These are phyloP conservation scores for Apiospora phragmitis DNA, from an alignment of 2,329 filamentous ascomycete genomes.

Conservation along the genomic window DNA sequence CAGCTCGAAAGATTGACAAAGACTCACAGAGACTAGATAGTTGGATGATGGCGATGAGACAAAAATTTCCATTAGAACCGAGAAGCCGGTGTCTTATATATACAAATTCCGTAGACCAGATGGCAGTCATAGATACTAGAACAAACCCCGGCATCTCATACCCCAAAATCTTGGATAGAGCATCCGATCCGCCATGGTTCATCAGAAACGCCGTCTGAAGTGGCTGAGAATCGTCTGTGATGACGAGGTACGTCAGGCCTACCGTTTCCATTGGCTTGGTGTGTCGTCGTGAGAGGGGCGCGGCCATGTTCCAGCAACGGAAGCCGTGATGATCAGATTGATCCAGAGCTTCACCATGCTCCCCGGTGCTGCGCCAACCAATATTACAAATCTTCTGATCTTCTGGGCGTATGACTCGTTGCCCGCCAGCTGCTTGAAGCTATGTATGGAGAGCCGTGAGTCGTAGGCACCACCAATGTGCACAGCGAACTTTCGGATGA, in stretches of 20 bases:
- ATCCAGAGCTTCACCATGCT: background rate
- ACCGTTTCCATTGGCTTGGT: background rate
- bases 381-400: background rate
- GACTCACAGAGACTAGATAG: background rate
- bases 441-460: background rate
- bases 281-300: background rate
- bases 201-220: background rate
- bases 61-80: background rate
- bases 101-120: background rate
- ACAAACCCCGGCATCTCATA: background rate
- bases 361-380: background rate
- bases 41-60: conserved; percentile 2
- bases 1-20: conserved; percentile 23
- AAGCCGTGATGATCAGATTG: conserved; percentile 5
- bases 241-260: background rate
- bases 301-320: background rate
- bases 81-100: background rate
- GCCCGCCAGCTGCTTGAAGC: background rate
- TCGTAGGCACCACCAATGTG: background rate
- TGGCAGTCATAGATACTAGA: background rate
- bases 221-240: background rate
- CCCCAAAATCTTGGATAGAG: background rate
- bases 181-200: background rate
- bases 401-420: background rate
- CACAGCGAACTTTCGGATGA: background rate